Conservation (phyloP, 1,284 basidiomycete genomes). For the Moesziomyces parantarcticus region DNA sequence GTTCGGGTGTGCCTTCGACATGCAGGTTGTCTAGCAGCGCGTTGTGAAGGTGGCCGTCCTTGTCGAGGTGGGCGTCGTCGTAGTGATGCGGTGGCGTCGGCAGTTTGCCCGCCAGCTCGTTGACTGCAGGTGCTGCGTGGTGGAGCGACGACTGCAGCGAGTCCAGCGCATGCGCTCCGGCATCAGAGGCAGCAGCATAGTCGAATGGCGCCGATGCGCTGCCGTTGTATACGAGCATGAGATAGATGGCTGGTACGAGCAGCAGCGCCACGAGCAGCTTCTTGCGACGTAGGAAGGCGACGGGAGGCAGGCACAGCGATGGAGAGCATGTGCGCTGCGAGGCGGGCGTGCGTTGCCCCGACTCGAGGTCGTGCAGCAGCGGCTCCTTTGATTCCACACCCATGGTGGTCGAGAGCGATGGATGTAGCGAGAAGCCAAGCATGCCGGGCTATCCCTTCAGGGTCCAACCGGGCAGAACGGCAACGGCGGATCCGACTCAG, state of each 20-base stretch:
- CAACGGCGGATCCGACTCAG: too few relatives aligned
- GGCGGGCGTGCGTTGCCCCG: constrained; percentile 7
- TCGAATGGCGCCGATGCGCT: constrained; percentile 9
- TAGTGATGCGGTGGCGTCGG: constrained; percentile 12
- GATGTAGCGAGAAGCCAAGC: constrained; percentile 1
- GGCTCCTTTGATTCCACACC: constrained; percentile 19
- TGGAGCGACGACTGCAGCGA: constrained; percentile 29
- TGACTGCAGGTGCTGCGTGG: constrained; percentile 27
- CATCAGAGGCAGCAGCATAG: neutral
- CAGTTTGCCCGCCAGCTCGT: constrained; percentile 26
- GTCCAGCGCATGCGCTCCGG: constrained; percentile 23
- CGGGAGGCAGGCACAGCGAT: constrained; percentile 26
- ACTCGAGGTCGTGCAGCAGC: constrained; percentile 28
- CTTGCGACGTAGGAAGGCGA: constrained; percentile 37
- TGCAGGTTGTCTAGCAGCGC: constrained; percentile 30
- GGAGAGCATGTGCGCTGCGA: constrained; percentile 6
- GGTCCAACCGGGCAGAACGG: too few relatives aligned
- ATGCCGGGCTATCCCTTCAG: neutral
- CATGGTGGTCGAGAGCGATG: constrained; percentile 6
- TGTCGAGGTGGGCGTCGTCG: constrained; percentile 26
- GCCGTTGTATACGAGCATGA: constrained; percentile 33
- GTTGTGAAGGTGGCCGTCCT: constrained; percentile 30
- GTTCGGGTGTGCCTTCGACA: constrained; percentile 22
- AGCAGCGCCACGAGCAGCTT: constrained; percentile 21
- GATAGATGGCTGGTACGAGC: constrained; percentile 18